Base-by-base conservation (phyloP, 495 filamentous ascomycete species). In the Lasiosphaeria hispida region DNA sequence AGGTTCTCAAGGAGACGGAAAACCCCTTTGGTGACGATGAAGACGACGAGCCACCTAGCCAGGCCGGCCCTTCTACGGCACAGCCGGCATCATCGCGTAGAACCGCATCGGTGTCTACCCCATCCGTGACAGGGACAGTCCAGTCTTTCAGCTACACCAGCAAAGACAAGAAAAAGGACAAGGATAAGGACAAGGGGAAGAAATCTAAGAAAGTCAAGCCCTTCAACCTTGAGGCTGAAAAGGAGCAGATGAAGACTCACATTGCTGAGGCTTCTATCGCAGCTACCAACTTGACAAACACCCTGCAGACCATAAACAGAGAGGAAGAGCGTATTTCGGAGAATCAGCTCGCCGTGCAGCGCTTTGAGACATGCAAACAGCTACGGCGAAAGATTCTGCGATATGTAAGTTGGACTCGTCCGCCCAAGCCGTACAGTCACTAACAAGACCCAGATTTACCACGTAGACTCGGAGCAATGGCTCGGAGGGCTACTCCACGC, bases 191-290 rank as follows among this genome's bases (percentile, higher is more conserved):
- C 23, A 30, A 30, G 63, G 64, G 71, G 60, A 83, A 80, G 48
- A 76, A 78, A 47, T 65, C 69, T 39, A 82, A 80, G 64, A 79
- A 79, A 57, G 79, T 77, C 64, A 80, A 78, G 55, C 72, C 78
- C 0, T 96, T 96, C 75, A 92, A 88, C 68, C 77, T 97, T 1
- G 91, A 95, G 57, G 88, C 84, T 40, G 93, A 98, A 70, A 92
- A 91, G 66, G 88, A 87, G 0, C 78, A 88, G 33, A 88, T 99
- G 71, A 83, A 95, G 48, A 82, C 85, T 52, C 83, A 85, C 15
- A 87, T 97, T 38, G 95, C 92, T 2, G 88, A 90, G 14, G 83
- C 92, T 0, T 90, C 88, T 0, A 87, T 97, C 19, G 89, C 92
- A 9, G 88, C 91, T 40, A 97, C 91, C 0, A 96, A 97, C 69